Percentiles rank a stretch among this genome's conserved stretches.
Evolutionary conservation across 768 basidiomycete species (phyloP).

Genomic region (Pleurotus citrinopileatus): DNA sequence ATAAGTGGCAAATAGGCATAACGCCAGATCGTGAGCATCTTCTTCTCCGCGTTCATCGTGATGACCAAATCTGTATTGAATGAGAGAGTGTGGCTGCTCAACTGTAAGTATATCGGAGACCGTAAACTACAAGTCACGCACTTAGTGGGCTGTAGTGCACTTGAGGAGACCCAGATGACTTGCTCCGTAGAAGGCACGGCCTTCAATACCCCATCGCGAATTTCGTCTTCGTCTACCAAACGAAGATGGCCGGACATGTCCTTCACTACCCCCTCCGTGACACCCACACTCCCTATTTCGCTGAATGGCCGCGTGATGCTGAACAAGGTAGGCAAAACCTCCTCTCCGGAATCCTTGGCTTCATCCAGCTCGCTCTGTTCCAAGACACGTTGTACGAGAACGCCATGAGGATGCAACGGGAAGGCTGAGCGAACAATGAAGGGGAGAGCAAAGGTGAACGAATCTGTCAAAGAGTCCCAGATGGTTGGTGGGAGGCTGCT

Average conservation of each 20-base stretch:
- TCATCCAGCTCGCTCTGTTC: slow-evolving; percentile 67
- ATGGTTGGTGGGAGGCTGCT: slow-evolving; percentile 1
- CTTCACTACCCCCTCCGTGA: slow-evolving; percentile 59
- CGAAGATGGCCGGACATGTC: slow-evolving; percentile 32
- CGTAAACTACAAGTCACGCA: background rate
- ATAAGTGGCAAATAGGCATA: slow-evolving; percentile 66
- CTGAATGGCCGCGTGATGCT: slow-evolving; percentile 74
- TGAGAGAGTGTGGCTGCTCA: background rate
- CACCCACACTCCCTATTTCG: slow-evolving; percentile 69
- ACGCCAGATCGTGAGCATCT: slow-evolving; percentile 64
- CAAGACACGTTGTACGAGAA: slow-evolving; percentile 74
- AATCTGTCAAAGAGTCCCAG: slow-evolving; percentile 6
- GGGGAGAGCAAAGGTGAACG: slow-evolving; percentile 73
- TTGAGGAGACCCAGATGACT: slow-evolving; percentile 58
- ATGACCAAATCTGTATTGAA: slow-evolving; percentile 48
- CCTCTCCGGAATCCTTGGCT: slow-evolving; percentile 61
- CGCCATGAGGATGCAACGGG: slow-evolving; percentile 75
- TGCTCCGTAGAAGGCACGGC: slow-evolving; percentile 63
- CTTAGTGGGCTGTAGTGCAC: background rate
- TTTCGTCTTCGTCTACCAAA: slow-evolving; percentile 55
- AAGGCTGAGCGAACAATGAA: slow-evolving; percentile 79
- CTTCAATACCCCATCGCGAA: slow-evolving; percentile 44
- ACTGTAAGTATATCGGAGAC: background rate
- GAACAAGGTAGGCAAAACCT: slow-evolving; percentile 77
- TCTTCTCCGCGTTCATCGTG: slow-evolving; percentile 54